Conservation (phyloP, 1,284 basidiomycete species). For the Malassezia arunalokei region DNA sequence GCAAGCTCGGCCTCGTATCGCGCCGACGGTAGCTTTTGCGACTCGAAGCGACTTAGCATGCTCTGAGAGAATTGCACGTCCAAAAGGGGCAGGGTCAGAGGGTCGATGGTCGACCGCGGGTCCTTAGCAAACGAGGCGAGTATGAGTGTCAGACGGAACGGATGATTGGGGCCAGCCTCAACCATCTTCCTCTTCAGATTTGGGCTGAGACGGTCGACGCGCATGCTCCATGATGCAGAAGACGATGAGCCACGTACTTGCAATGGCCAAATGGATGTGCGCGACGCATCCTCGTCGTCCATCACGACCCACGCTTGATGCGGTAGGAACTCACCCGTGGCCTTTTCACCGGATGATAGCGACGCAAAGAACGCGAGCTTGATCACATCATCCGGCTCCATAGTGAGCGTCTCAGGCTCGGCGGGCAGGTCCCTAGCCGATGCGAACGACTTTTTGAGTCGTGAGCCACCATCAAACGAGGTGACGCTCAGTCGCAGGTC, state of each 20-base stretch:
- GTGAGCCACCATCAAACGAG: slow-evolving; percentile 13
- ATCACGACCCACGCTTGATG: slow-evolving; percentile 15
- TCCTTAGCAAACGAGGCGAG: slow-evolving; percentile 5
- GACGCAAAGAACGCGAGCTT: slow-evolving; percentile 2
- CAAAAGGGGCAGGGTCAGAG: slow-evolving; percentile 1
- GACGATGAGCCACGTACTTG: slow-evolving; percentile 5
- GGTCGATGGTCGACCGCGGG: background rate
- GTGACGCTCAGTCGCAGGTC: slow-evolving; percentile 5
- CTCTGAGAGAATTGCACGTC: slow-evolving; percentile 1
- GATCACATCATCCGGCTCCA: slow-evolving; percentile 11
- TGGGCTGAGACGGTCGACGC: slow-evolving; percentile 9
- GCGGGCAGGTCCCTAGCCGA: background rate
- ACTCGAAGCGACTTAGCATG: background rate
- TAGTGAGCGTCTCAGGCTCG: background rate
- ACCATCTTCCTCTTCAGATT: background rate
- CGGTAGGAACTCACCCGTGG: background rate
- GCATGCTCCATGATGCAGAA: slow-evolving; percentile 7
- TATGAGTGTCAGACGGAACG: slow-evolving; percentile 1
- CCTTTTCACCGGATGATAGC: background rate
- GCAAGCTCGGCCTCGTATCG: background rate
- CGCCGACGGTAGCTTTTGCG: background rate
- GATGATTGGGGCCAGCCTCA: background rate
- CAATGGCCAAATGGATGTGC: slow-evolving; percentile 10
- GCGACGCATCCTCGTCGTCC: background rate
- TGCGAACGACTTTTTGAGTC: background rate